Evolutionary conservation across 2,329 filamentous ascomycete genomes (phyloP).

Genomic region (Aschersonia sp.): DNA sequence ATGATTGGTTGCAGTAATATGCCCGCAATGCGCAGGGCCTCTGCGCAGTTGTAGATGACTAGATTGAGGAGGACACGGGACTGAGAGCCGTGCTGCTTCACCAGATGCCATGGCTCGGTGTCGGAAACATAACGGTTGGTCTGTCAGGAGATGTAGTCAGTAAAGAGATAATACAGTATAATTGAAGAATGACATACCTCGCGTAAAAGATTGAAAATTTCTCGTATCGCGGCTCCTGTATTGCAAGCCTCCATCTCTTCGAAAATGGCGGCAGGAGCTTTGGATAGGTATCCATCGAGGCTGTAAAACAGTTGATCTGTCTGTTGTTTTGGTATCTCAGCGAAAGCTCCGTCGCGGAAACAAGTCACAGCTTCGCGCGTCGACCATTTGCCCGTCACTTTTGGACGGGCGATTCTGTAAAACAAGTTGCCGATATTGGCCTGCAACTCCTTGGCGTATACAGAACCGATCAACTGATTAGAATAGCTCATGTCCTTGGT

Average conservation of each 20-base stretch:
- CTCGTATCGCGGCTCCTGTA: slow-evolving; percentile 48
- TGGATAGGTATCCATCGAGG: slow-evolving; percentile 11
- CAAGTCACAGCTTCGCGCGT: slow-evolving; percentile 39
- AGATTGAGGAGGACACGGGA: slow-evolving; percentile 32
- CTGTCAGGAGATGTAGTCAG: slow-evolving; percentile 8
- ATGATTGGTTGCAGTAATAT: slow-evolving; percentile 89
- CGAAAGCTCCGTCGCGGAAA: slow-evolving; percentile 13
- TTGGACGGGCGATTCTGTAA: slow-evolving; percentile 52
- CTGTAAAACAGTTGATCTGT: slow-evolving; percentile 10
- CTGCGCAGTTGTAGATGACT: slow-evolving; percentile 56
- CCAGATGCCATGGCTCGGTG: slow-evolving; percentile 53
- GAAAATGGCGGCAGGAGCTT: slow-evolving; percentile 17
- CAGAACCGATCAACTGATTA: slow-evolving; percentile 58
- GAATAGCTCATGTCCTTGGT: slow-evolving; percentile 71
- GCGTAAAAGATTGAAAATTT: slow-evolving; percentile 47
- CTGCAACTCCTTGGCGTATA: slow-evolving; percentile 70
- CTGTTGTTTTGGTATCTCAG: not conserved
- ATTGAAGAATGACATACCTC: slow-evolving; percentile 26
- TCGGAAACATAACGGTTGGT: slow-evolving; percentile 37
- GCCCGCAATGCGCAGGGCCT: slow-evolving; percentile 63
- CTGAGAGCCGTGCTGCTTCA: slow-evolving; percentile 19
- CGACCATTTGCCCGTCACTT: slow-evolving; percentile 43
- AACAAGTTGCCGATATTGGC: slow-evolving; percentile 69
- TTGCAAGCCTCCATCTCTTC: slow-evolving; percentile 49
- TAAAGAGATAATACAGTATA: not conserved